phyloP scores from a whole-genome alignment of 202 grass and related monocot species.

The Zizania palustris region DNA sequence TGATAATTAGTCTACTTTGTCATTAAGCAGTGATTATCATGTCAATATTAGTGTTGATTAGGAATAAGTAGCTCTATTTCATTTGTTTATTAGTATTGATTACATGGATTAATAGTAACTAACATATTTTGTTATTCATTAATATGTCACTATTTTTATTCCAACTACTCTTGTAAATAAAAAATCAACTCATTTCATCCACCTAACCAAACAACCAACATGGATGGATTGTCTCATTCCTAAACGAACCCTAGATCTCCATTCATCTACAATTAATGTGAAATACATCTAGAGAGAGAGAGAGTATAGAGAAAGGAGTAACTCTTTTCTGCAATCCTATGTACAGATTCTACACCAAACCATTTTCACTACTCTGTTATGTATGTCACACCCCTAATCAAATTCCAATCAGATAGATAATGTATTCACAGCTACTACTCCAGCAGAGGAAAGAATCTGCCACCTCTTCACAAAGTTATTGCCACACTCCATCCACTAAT shows the following conservation, averaged over 20 bases:
- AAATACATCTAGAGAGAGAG: constrained; percentile 6
- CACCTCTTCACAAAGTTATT: constrained; percentile 10
- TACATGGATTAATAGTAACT: no score
- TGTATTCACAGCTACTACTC: constrained; percentile 17
- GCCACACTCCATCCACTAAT: constrained; percentile 22
- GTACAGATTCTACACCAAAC: constrained; percentile 40
- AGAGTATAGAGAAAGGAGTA: constrained; percentile 14
- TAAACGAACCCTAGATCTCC: not conserved
- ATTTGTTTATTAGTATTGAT: no score
- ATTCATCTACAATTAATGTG: constrained; percentile 9
- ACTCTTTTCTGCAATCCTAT: constrained; percentile 36
- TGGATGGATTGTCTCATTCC: no score
- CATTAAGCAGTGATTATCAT: no score
- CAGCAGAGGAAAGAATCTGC: constrained; percentile 33
- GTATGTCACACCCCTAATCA: constrained; percentile 30
- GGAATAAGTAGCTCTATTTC: no score
- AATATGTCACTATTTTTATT: no score
- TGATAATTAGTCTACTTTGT: no score
- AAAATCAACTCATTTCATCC: no score
- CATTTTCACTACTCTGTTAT: constrained; percentile 38
- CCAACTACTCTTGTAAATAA: no score
- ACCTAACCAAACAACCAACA: no score
- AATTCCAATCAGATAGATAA: constrained; percentile 13
- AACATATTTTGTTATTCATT: no score
- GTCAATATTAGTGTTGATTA: no score